Base-by-base conservation (phyloP, 371 early-diverging fungal species). In the Mortierella sp. region DNA sequence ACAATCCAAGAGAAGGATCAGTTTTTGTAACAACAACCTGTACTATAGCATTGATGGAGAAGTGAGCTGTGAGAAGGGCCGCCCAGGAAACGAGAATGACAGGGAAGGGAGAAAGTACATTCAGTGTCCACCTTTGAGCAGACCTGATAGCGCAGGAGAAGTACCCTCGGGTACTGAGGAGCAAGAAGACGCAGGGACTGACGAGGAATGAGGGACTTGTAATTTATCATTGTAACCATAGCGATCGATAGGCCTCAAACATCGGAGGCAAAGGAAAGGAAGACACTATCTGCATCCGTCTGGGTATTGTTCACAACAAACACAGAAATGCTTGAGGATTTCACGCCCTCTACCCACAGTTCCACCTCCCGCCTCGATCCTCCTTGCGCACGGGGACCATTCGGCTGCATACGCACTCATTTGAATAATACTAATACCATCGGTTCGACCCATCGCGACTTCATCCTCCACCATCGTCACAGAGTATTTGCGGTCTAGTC, bases 381-480 rank as follows among this genome's bases (percentile, higher is more conserved):
- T 41, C 34, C 38, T n/a, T 14, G 64, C 39, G 39, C 74, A 73
- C 0, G 60, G 56, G 18, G 18, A 28, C 74, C 74, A 73, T 21
- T 45, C 59, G 3, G 54, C 38, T 7, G 68, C 68, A 34, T 73
- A 73, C 0, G 68, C 68, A 57, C 68, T 73, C 68, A 73, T 68
- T 50, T 73, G 74, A 13, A 48, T 55, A 43, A 73, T 64, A 13
- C 52, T 60, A 19, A 73, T 51, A 19, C 64, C 51, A 21, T 59
- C 57, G 0, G 54, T 56, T 5, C 38, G 21, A 0, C 64, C 68
- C 42, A 23, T 28, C 26, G 64, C 57, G 27, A 64, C n/a, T n/a
- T 73, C 74, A 38, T 67, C 74, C 41, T 73, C 68, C 6, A 39
- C 34, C 68, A 73, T 68, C 26, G 68, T 73, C 16, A 73, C 34